Base-by-base conservation (phyloP, 441 rosid genomes). In the Lepidium campestre region DNA sequence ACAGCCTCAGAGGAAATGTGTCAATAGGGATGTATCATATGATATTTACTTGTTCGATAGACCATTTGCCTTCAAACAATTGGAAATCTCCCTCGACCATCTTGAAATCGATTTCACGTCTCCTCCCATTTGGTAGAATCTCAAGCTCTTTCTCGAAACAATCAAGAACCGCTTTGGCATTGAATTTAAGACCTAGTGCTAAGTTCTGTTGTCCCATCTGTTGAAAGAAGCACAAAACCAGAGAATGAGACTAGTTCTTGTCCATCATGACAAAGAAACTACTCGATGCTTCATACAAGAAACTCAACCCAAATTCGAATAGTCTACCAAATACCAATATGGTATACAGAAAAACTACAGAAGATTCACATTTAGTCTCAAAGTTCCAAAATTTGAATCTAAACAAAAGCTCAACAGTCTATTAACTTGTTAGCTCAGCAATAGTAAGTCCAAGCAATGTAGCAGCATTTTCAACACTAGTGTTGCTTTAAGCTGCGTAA, bases 71-170 rank as follows among this genome's bases (percentile, higher is more conserved):
- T 86, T 88, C 83, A 62, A 85, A 88, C 31, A 79, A 57, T 20
- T 86, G 85, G 59, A 93, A 90, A 78, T 90, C 98, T 11, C 98
- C 98, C 76, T 93, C 96, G 10, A 77, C 78, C 98, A 93, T 88
- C 75, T 86, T 83, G 59, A 88, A 93, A 7, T 86, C 96, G 77
- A 93, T 87, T 32, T 90, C 96, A 17, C 97, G 96, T 47, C 77
- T 89, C 34, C 54, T 78, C 5, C 93, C 83, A 4, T 49, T 22
- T 13, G 84, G 78, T n/a, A 78, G 61, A 70, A 37, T 77, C 83
- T 89, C 88, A 29, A 91, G 79, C 42, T 93, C 95, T 62, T 76
- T 87, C 88, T 91, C 99, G 50, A 65, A 87, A 71, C 97, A 93
- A 72, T 93, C 99, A 71, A 91, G 61, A 59, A 85, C 77, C 14